Conservation (phyloP, 768 basidiomycete genomes). For the Rickenella mellea region DNA sequence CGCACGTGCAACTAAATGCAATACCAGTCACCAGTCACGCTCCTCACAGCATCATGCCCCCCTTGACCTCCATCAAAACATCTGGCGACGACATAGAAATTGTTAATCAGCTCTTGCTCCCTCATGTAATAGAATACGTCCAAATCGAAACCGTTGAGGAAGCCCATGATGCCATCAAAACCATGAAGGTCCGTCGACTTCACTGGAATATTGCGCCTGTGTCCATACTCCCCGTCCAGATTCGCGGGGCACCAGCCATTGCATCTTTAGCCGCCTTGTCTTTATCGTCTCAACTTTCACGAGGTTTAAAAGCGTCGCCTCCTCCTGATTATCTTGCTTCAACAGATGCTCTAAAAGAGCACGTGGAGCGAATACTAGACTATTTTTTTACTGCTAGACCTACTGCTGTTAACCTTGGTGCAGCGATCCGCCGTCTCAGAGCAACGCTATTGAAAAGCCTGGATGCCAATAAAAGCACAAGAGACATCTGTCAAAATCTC, state of each 20-base stretch:
- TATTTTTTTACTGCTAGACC: constrained; percentile 84
- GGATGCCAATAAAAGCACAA: constrained; percentile 31
- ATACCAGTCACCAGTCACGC: neutral
- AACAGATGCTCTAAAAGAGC: constrained; percentile 35
- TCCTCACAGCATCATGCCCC: constrained; percentile 9
- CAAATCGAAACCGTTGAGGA: constrained; percentile 65
- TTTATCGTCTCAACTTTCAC: constrained; percentile 54
- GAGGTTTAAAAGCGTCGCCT: constrained; percentile 35
- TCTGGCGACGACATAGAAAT: constrained; percentile 62
- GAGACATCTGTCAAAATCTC: constrained; percentile 42
- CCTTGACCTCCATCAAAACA: constrained; percentile 31
- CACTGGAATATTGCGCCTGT: neutral
- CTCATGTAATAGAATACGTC: constrained; percentile 59
- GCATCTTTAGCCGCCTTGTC: constrained; percentile 84
- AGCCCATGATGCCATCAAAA: constrained; percentile 89
- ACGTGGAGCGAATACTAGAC: constrained; percentile 53
- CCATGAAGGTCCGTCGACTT: constrained; percentile 66
- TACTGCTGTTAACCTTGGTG: constrained; percentile 91
- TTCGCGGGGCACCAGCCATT: constrained; percentile 92
- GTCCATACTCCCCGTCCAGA: constrained; percentile 26
- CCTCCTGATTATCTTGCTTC: constrained; percentile 48
- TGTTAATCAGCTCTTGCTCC: constrained; percentile 82
- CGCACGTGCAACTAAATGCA: neutral
- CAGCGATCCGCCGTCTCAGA: constrained; percentile 67
- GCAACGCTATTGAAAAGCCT: constrained; percentile 30